Evolutionary conservation across 257 asterid species (phyloP).

Genomic region (Scutellaria baicalensis): DNA sequence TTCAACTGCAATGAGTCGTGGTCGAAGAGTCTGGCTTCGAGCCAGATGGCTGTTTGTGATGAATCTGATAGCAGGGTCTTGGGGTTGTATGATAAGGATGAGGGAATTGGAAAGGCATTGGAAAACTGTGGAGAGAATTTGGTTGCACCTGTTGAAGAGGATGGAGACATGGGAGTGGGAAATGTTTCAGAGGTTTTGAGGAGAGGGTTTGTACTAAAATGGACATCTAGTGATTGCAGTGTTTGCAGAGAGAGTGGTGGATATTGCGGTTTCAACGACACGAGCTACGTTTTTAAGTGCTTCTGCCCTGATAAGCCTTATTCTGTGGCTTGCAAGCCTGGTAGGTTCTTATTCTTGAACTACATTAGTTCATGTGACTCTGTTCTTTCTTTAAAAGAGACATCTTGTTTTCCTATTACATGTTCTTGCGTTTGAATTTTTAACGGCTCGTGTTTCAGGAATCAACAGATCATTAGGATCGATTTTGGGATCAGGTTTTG

Average conservation of each 20-base stretch:
- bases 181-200: conserved; percentile 21
- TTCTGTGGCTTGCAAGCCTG: conserved; percentile 12
- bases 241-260: conserved; percentile 35
- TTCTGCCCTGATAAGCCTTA: conserved; percentile 43
- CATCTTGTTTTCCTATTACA: too few species aligned
- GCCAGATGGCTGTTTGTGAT: conserved; percentile 13
- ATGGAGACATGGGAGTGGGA: neutral
- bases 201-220: conserved; percentile 39
- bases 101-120: conserved; percentile 16
- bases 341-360: conserved; percentile 17
- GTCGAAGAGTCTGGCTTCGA: neutral
- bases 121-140: conserved; percentile 25
- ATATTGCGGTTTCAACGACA: conserved; percentile 29
- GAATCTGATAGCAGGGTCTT: conserved; percentile 10
- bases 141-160: conserved; percentile 39
- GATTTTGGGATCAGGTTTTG: neutral
- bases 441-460: neutral
- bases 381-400: too few species aligned
- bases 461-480: neutral
- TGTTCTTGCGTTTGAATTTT: too few species aligned
- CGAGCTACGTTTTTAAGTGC: conserved; percentile 15
- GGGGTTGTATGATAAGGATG: conserved; percentile 29
- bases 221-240: conserved; percentile 18
- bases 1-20: conserved; percentile 24
- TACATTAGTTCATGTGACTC: neutral